phyloP scores from a whole-genome alignment of 2,329 filamentous ascomycete species.

The Hypoxylon sp. region DNA sequence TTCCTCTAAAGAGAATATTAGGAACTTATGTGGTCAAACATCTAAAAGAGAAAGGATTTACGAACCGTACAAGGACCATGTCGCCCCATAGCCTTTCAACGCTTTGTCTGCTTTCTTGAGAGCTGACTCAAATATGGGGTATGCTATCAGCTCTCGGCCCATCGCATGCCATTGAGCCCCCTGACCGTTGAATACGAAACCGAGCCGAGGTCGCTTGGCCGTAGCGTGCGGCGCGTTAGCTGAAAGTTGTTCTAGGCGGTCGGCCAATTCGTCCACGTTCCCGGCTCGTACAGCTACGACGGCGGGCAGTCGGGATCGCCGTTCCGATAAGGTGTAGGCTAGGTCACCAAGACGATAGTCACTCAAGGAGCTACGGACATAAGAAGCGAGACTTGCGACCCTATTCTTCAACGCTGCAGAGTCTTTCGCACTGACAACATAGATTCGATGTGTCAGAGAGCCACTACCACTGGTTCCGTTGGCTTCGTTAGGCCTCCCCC shows the following conservation, averaged over 20 bases:
- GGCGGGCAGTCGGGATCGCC: conserved; percentile 17
- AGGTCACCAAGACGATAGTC: conserved; percentile 7
- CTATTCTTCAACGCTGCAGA: not conserved
- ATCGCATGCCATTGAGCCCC: conserved; percentile 47
- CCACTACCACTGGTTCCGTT: not conserved
- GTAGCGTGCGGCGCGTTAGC: not conserved
- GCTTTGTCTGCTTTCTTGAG: conserved; percentile 12
- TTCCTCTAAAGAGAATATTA: conserved; percentile 30
- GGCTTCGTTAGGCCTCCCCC: not conserved
- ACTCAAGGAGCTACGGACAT: not conserved
- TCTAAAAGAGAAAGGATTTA: not conserved
- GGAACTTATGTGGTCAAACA: not conserved
- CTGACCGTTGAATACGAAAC: conserved; percentile 52
- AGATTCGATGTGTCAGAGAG: not conserved
- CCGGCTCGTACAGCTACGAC: not conserved
- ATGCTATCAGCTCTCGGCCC: conserved; percentile 39
- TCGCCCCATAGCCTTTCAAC: conserved; percentile 25
- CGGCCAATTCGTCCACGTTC: not conserved
- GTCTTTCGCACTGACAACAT: conserved; percentile 35
- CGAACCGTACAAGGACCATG: conserved; percentile 35
- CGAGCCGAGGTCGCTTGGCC: conserved; percentile 24
- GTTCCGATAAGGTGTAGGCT: conserved; percentile 29
- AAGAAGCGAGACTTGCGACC: not conserved
- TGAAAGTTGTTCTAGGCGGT: not conserved
- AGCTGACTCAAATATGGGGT: conserved; percentile 18